Base-by-base conservation (phyloP, 2,329 filamentous ascomycete species). In the Cladobotryum protrusum region DNA sequence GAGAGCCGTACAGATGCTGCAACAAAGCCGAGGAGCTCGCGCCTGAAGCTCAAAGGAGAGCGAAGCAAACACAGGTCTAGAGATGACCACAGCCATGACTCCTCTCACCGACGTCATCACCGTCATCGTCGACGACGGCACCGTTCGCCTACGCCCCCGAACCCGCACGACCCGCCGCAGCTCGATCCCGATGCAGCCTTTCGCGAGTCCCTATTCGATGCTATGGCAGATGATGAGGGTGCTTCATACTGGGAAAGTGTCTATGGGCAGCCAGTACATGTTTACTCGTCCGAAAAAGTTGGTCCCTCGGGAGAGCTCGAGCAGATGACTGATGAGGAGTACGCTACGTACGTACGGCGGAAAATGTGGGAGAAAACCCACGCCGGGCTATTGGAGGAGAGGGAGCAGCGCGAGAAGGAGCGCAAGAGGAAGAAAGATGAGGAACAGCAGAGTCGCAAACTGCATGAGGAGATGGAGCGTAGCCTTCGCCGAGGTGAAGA, bases 301-400 rank as follows among this genome's bases (percentile, higher is more conserved):
- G 73, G 70, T 52, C 67, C 71, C 59, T 67, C 56, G 61, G 78
- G 78, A 54, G 67, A 83, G 61, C 73, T 96, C 12, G 89, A 96
- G 67, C 78, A 77, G 55, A 97, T 97, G 92, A 83, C 77, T 8
- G 93, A 97, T 59, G 91, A 97, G 24, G 87, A 96, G 66, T 99
- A 97, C 65, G 87, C 89, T 1, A 75, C 83, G 2, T 86, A 91
- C 65, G 92, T 99, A 36, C 82, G 92, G 15, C 78, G 79, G 47
- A 85, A 83, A 68, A 97, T 99, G 93, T 99, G 90, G 86, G 91
- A 96, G 74, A 90, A 89, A 71, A 95, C 87, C 47, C 83, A 96
- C 63, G 85, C 92, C 56, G 87, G 92, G 18, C 72, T 95, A 47
- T 66, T 92, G 0, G 87, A 93, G 60, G 89, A 93, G 67, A 78